phyloP scores from a whole-genome alignment of 2,329 filamentous ascomycete species.

The Venturia asperata region DNA sequence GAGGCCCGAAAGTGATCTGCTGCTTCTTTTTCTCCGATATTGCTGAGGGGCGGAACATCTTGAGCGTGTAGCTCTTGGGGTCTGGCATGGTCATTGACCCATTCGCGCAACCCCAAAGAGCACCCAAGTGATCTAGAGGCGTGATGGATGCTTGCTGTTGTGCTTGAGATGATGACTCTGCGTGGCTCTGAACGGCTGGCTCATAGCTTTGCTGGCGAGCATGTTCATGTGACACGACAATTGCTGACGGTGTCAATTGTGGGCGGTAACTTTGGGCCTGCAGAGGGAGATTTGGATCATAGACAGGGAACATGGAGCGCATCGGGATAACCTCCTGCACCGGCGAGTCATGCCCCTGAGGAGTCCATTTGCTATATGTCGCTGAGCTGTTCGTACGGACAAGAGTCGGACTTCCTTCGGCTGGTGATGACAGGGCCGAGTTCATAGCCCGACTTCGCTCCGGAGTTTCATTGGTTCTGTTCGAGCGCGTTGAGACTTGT shows the following conservation, averaged over 20 bases:
- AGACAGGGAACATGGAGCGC: constrained; percentile 69
- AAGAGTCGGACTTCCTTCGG: constrained; percentile 8
- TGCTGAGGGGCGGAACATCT: constrained; percentile 46
- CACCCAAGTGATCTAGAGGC: constrained; percentile 55
- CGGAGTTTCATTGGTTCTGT: background rate
- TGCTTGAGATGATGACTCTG: constrained; percentile 27
- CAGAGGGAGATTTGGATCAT: constrained; percentile 60
- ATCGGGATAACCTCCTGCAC: constrained; percentile 35
- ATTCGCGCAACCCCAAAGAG: constrained; percentile 62
- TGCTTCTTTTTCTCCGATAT: constrained; percentile 48
- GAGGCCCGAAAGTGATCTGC: constrained; percentile 59
- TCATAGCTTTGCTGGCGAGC: constrained; percentile 59
- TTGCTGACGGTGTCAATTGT: constrained; percentile 47
- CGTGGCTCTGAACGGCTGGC: constrained; percentile 6
- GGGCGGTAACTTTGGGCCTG: constrained; percentile 65
- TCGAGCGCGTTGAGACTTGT: background rate
- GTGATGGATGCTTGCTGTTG: constrained; percentile 32
- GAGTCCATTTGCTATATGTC: constrained; percentile 3
- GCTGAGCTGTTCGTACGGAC: constrained; percentile 15
- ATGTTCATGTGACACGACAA: constrained; percentile 55
- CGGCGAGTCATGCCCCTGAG: background rate
- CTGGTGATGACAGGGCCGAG: constrained; percentile 1
- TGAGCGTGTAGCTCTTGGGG: constrained; percentile 32
- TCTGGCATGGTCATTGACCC: constrained; percentile 35
- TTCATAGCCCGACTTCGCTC: constrained; percentile 5